Evolutionary conservation across 78 protist species (phyloP).

Genomic region (Dictyostelium purpureum): DNA sequence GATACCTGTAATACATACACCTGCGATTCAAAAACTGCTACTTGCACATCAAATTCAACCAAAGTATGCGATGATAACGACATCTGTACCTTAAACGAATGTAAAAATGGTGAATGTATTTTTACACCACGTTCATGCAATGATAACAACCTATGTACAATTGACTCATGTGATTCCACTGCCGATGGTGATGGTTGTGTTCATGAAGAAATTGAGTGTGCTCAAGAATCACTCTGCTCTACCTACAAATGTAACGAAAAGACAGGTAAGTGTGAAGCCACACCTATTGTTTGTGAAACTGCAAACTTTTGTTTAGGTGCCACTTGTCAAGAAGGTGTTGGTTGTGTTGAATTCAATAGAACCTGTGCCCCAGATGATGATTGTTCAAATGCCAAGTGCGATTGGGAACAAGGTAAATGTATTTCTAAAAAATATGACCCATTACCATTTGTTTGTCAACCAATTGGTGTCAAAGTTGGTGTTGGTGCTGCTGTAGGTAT

Average conservation of each 20-base stretch:
- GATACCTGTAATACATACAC: neutral
- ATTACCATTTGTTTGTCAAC: slow-evolving; percentile 56
- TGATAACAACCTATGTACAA: slow-evolving; percentile 39
- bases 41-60: neutral
- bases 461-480: slow-evolving; percentile 41
- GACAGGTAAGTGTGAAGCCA: neutral
- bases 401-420: slow-evolving; percentile 31
- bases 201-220: neutral
- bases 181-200: slow-evolving; percentile 3
- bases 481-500: slow-evolving; percentile 32
- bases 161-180: slow-evolving; percentile 27
- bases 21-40: neutral
- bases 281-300: neutral
- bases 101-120: neutral
- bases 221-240: neutral
- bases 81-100: neutral
- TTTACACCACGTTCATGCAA: neutral
- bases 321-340: slow-evolving; percentile 21
- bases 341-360: slow-evolving; percentile 13
- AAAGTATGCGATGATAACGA: neutral
- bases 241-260: neutral
- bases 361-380: slow-evolving; percentile 20
- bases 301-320: neutral
- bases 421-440: slow-evolving; percentile 9
- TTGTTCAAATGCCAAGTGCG: slow-evolving; percentile 11